phyloP scores from a whole-genome alignment of 1,139 yeast genomes.

The Hyphopichia khmerensis region DNA sequence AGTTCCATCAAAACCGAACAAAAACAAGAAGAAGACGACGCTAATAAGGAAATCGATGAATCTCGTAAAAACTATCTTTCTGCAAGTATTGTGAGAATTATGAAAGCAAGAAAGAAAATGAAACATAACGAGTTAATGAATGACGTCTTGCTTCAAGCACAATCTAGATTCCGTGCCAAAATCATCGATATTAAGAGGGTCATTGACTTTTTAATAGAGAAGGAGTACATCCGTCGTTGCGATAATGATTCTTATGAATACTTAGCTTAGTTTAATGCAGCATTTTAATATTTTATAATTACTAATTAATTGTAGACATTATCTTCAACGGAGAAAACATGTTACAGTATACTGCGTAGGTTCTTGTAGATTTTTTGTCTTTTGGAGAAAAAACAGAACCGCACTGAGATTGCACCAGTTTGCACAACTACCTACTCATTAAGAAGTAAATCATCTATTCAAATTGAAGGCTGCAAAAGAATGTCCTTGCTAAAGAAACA shows the following conservation, averaged over 20 bases:
- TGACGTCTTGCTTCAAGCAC: slow-evolving; percentile 87
- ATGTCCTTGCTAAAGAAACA: slow-evolving; percentile 25
- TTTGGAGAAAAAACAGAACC: background rate
- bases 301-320: no score
- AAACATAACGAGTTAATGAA: slow-evolving; percentile 80
- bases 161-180: slow-evolving; percentile 80
- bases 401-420: background rate
- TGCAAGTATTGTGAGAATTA: slow-evolving; percentile 93
- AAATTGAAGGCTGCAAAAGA: no score
- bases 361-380: no score
- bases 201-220: slow-evolving; percentile 81
- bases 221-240: slow-evolving; percentile 78
- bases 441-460: no score
- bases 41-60: slow-evolving; percentile 82
- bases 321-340: no score
- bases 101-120: slow-evolving; percentile 86
- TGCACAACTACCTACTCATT: no score
- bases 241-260: slow-evolving; percentile 79
- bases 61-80: slow-evolving; percentile 83
- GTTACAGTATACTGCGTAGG: no score
- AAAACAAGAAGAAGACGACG: slow-evolving; percentile 75
- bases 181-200: slow-evolving; percentile 85
- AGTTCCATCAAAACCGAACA: slow-evolving; percentile 78
- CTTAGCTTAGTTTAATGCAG: slow-evolving; percentile 48
- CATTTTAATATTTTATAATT: slow-evolving; percentile 1